Conservation (phyloP, 139 green algal genomes). For the Tetradesmus obliquus region DNA sequence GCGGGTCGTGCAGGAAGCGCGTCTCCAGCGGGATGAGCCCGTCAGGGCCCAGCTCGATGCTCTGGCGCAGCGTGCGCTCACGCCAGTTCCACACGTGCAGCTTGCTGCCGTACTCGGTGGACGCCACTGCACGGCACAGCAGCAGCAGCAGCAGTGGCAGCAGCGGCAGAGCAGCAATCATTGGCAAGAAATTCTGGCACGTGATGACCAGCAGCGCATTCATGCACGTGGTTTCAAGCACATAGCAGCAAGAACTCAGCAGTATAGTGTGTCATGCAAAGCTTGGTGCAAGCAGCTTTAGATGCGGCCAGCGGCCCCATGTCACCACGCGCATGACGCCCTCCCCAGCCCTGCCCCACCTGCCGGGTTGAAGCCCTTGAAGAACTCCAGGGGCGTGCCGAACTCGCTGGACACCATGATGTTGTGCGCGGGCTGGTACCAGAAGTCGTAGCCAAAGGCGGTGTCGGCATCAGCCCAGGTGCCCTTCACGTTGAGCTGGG, state of each 20-base stretch:
- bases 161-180: background rate
- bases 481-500: conserved; percentile 81
- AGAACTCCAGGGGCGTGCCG: conserved; percentile 77
- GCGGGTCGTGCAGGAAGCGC: conserved; percentile 86
- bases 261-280: too few species aligned
- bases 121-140: background rate
- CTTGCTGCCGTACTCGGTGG: conserved; percentile 44
- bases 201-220: too few species aligned
- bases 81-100: conserved; percentile 87
- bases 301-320: too few species aligned
- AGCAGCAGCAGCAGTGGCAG: background rate
- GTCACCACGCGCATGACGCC: too few species aligned
- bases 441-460: conserved; percentile 87
- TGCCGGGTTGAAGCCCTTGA: conserved; percentile 85
- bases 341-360: too few species aligned
- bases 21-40: conserved; percentile 86
- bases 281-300: too few species aligned
- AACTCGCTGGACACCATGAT: conserved; percentile 83
- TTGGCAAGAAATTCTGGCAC: too few species aligned
- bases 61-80: conserved; percentile 63
- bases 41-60: conserved; percentile 77
- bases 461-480: conserved; percentile 68
- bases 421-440: conserved; percentile 89
- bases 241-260: too few species aligned
- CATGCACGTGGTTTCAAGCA: too few species aligned